Evolutionary conservation across 2,329 filamentous ascomycete genomes (phyloP).

Genomic region (Trichoderma pleuroti): DNA sequence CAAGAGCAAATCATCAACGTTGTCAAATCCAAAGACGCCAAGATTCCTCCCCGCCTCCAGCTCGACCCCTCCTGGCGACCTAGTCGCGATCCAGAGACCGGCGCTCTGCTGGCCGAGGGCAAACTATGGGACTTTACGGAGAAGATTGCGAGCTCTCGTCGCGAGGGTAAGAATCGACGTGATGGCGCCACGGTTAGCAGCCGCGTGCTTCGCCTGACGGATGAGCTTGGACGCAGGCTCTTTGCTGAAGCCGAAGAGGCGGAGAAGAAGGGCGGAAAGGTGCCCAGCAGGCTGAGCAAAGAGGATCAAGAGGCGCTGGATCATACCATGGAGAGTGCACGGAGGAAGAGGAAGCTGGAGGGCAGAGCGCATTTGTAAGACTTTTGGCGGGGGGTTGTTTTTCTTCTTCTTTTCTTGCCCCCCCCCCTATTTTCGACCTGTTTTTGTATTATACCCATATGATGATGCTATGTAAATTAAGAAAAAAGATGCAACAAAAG

Average conservation of each 20-base stretch:
- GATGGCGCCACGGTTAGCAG: conserved; percentile 86
- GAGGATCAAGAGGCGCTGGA: conserved; percentile 49
- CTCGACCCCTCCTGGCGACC: conserved; percentile 75
- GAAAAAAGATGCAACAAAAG: not conserved
- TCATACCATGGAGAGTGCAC: conserved; percentile 44
- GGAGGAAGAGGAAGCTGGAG: conserved; percentile 47
- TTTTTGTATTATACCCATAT: conserved; percentile 16
- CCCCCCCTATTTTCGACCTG: not conserved
- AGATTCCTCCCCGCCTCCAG: conserved; percentile 59
- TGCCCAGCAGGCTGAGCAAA: conserved; percentile 43
- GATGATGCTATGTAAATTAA: conserved; percentile 9
- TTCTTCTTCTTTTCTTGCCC: not conserved
- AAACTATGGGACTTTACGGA: conserved; percentile 90
- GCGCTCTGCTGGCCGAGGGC: conserved; percentile 64
- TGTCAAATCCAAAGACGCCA: conserved; percentile 63
- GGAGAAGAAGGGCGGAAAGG: conserved; percentile 35
- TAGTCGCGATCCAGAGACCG: conserved; percentile 57
- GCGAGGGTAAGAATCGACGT: conserved; percentile 94
- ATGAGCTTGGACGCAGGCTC: conserved; percentile 65
- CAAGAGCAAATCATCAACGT: conserved; percentile 86
- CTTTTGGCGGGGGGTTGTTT: not conserved
- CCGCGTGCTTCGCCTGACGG: conserved; percentile 73
- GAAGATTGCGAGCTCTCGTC: conserved; percentile 73
- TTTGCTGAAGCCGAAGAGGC: conserved; percentile 56
- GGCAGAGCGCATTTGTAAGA: conserved; percentile 49